Percentiles rank a stretch among this genome's conserved stretches.
These are phyloP conservation scores for Penicillium occitanis DNA, from an alignment of 2,329 filamentous ascomycete genomes.

Conservation along the genomic window DNA sequence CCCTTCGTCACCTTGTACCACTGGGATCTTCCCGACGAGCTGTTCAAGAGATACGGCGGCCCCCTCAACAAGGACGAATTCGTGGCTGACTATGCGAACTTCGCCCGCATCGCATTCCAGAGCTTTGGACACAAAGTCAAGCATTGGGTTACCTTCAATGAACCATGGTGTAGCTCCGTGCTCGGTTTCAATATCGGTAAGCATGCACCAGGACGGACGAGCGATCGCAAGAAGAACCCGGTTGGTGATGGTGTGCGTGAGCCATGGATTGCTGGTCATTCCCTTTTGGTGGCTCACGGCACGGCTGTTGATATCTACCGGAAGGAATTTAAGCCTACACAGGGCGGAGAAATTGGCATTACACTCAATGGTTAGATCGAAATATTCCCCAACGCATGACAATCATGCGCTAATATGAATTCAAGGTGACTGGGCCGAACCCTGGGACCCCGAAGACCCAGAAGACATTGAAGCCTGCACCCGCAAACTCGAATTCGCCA, in stretches of 20 bases:
- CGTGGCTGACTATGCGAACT: slow-evolving; percentile 75
- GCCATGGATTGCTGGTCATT: slow-evolving; percentile 81
- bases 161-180: slow-evolving; percentile 82
- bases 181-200: slow-evolving; percentile 75
- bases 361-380: slow-evolving; percentile 68
- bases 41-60: slow-evolving; percentile 79
- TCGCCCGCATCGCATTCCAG: slow-evolving; percentile 73
- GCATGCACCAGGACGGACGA: slow-evolving; percentile 80
- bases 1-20: slow-evolving; percentile 84
- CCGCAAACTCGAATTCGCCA: slow-evolving; percentile 83
- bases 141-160: slow-evolving; percentile 89
- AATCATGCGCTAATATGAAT: background rate
- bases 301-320: slow-evolving; percentile 79
- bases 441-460: slow-evolving; percentile 76
- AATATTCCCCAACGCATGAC: background rate
- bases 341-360: slow-evolving; percentile 79
- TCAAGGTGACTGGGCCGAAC: slow-evolving; percentile 72
- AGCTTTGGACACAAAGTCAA: slow-evolving; percentile 72
- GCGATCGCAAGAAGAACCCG: slow-evolving; percentile 68
- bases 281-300: slow-evolving; percentile 75
- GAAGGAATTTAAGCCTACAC: slow-evolving; percentile 72
- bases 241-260: slow-evolving; percentile 74
- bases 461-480: slow-evolving; percentile 72
- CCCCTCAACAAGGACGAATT: slow-evolving; percentile 80
- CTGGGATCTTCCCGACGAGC: slow-evolving; percentile 79